phyloP scores from a whole-genome alignment of 2,329 filamentous ascomycete species.

The Pseudocercospora fuligena region DNA sequence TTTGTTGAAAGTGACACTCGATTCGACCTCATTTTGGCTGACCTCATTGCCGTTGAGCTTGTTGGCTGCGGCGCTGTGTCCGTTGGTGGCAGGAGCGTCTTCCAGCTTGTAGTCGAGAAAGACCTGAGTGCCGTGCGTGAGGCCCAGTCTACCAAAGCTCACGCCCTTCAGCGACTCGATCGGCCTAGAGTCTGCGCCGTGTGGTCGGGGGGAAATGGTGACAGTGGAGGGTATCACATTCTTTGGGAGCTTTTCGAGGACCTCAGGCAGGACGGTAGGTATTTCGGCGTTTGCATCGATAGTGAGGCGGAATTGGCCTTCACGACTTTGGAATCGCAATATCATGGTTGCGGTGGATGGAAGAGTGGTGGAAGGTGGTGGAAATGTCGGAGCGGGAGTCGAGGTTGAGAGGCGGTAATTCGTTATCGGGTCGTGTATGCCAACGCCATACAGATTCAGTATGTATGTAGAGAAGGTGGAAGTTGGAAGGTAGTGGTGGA shows the following conservation, averaged over 20 bases:
- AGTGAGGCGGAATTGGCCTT: constrained; percentile 87
- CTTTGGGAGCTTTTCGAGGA: constrained; percentile 65
- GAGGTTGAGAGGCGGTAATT: constrained; percentile 12
- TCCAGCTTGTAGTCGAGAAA: constrained; percentile 77
- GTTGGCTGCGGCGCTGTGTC: constrained; percentile 55
- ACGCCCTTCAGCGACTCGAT: constrained; percentile 59
- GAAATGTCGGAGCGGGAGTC: constrained; percentile 6
- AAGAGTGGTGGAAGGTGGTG: constrained; percentile 12
- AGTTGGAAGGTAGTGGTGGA: constrained; percentile 8
- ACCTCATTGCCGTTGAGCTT: constrained; percentile 80
- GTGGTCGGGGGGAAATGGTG: constrained; percentile 63
- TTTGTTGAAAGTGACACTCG: constrained; percentile 62
- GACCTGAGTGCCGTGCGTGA: constrained; percentile 83
- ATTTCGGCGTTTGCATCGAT: constrained; percentile 78
- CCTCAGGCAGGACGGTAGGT: constrained; percentile 57
- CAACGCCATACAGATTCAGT: not conserved
- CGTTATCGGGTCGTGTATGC: constrained; percentile 8
- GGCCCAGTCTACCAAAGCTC: constrained; percentile 61
- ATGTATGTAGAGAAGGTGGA: constrained; percentile 10
- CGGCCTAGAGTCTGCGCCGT: constrained; percentile 62
- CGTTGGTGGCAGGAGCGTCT: constrained; percentile 56
- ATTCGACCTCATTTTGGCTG: constrained; percentile 68
- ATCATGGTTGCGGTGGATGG: constrained; percentile 63
- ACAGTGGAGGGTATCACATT: constrained; percentile 61
- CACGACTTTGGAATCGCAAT: constrained; percentile 83